Evolutionary conservation across 1,284 basidiomycete species (phyloP).

Genomic region (Cryptococcus sp.): DNA sequence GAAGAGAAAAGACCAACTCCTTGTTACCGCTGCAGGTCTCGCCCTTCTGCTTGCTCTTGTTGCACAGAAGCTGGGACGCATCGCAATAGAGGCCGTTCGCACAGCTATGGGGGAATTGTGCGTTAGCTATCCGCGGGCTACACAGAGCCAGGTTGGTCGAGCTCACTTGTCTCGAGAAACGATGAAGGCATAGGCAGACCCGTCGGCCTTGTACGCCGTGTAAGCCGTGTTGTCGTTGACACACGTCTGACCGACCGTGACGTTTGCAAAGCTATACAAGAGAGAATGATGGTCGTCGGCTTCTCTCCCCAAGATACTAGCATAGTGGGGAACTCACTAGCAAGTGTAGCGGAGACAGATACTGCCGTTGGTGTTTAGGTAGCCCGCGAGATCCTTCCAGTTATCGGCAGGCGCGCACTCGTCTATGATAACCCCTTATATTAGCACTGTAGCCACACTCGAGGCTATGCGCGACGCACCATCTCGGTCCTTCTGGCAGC

Average conservation of each 20-base stretch:
- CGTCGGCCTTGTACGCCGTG: constrained; percentile 57
- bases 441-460: background rate
- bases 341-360: constrained; percentile 75
- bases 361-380: constrained; percentile 73
- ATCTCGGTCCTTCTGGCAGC: constrained; percentile 83
- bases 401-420: constrained; percentile 68
- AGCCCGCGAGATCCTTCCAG: constrained; percentile 61
- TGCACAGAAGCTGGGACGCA: constrained; percentile 59
- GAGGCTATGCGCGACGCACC: constrained; percentile 54
- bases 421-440: constrained; percentile 54
- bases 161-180: constrained; percentile 64
- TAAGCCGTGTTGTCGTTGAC: constrained; percentile 73
- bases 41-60: constrained; percentile 58
- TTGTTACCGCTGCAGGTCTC: constrained; percentile 70
- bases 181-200: constrained; percentile 64
- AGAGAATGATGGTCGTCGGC: background rate
- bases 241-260: constrained; percentile 63
- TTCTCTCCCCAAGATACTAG: background rate
- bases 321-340: constrained; percentile 58
- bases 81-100: constrained; percentile 68
- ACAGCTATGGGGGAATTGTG: constrained; percentile 31
- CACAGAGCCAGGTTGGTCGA: too few species aligned
- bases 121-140: background rate
- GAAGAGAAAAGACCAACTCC: constrained; percentile 56
- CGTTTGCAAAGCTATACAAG: constrained; percentile 65